Percentiles rank a stretch among this genome's conserved stretches.
phyloP scores from a whole-genome alignment of 2,329 filamentous ascomycete genomes.

The Calonectria ilicicola region DNA sequence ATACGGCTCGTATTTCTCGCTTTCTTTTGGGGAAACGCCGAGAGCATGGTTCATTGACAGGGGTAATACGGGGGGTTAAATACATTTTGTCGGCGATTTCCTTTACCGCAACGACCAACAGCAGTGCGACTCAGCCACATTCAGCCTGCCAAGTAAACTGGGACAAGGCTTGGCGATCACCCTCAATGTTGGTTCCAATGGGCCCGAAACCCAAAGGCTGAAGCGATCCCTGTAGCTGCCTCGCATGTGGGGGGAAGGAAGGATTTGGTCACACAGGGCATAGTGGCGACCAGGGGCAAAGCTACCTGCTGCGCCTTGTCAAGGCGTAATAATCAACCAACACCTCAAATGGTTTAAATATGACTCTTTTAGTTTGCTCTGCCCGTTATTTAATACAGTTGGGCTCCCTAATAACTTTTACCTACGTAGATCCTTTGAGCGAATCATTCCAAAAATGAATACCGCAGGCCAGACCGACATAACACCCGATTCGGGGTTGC shows the following conservation, averaged over 20 bases:
- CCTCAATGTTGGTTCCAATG: background rate
- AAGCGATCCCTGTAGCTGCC: background rate
- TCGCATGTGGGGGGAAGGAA: background rate
- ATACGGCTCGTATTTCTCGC: background rate
- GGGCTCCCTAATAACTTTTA: background rate
- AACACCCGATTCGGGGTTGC: background rate
- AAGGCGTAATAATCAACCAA: background rate
- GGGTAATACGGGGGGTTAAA: background rate
- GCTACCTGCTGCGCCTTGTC: background rate
- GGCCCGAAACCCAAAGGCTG: background rate
- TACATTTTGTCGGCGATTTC: background rate
- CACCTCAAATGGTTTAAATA: background rate
- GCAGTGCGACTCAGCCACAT: background rate
- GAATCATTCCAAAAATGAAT: background rate
- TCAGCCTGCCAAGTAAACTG: background rate
- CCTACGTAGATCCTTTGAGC: background rate
- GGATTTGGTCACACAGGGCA: background rate
- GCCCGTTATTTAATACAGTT: background rate
- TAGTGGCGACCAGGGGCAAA: background rate
- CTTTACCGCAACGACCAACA: background rate
- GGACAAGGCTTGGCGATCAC: background rate
- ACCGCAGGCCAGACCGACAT: background rate
- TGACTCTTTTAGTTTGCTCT: background rate
- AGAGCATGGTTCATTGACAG: background rate
- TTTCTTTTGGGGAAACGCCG: background rate